Percentiles rank a stretch among this genome's conserved stretches.
phyloP scores from a whole-genome alignment of 306 rosid genomes.

The Rosa lucieae region DNA sequence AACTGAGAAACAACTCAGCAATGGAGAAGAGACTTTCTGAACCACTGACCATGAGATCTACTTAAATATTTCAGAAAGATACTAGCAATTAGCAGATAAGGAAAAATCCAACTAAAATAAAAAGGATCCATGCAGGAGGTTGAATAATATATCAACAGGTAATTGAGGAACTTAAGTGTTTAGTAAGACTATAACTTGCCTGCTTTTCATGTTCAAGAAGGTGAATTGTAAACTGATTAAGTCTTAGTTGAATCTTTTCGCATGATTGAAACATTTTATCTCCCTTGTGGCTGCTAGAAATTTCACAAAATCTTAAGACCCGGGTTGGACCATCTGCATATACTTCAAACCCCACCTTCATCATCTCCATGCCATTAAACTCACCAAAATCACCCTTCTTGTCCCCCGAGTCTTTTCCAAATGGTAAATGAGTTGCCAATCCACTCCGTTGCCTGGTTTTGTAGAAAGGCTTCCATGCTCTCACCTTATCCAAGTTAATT shows the following conservation, averaged over 20 bases:
- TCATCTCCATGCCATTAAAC: slow-evolving; percentile 46
- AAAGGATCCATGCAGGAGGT: neutral
- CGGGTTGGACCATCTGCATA: slow-evolving; percentile 97
- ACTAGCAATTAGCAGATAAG: neutral
- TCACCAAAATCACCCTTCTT: slow-evolving; percentile 30
- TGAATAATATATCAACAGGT: slow-evolving; percentile 16
- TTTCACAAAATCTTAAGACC: slow-evolving; percentile 75
- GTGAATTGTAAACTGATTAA: slow-evolving; percentile 64
- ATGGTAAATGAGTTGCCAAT: slow-evolving; percentile 48
- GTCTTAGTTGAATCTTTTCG: slow-evolving; percentile 66
- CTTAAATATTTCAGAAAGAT: neutral
- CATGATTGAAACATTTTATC: slow-evolving; percentile 40
- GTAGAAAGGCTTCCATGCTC: slow-evolving; percentile 74
- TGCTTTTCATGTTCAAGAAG: slow-evolving; percentile 69
- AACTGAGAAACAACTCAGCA: slow-evolving; percentile 16
- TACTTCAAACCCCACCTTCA: slow-evolving; percentile 76
- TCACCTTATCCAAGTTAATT: slow-evolving; percentile 91
- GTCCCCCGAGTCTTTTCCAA: slow-evolving; percentile 44
- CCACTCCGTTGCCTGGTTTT: slow-evolving; percentile 55
- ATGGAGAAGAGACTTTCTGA: neutral
- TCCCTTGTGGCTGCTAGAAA: slow-evolving; percentile 55
- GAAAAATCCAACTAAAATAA: neutral
- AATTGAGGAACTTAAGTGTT: slow-evolving; percentile 22
- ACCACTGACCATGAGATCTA: slow-evolving; percentile 6
- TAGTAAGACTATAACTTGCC: slow-evolving; percentile 45